Evolutionary conservation across 2,329 filamentous ascomycete species (phyloP).

Genomic region (Huntiella abstrusa): DNA sequence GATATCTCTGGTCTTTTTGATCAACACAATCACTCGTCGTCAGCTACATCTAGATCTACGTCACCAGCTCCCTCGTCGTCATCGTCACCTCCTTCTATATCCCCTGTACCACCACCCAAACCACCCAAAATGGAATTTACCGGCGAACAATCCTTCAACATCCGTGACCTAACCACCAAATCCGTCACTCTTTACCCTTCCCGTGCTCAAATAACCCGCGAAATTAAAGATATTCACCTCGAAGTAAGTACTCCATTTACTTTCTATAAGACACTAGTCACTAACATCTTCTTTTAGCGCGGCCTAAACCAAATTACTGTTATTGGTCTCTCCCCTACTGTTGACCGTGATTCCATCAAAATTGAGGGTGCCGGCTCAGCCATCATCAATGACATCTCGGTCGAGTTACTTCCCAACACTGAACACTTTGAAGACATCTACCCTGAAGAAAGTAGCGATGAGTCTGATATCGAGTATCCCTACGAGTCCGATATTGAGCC

Average conservation of each 20-base stretch:
- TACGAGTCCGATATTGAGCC: conserved; percentile 14
- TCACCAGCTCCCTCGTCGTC: neutral
- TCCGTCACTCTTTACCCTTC: conserved; percentile 44
- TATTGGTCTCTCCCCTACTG: conserved; percentile 32
- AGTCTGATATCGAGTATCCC: conserved; percentile 13
- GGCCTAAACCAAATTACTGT: conserved; percentile 41
- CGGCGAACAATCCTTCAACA: conserved; percentile 24
- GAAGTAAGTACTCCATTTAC: conserved; percentile 18
- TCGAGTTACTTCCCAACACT: conserved; percentile 36
- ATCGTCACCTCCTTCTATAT: neutral
- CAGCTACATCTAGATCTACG: neutral
- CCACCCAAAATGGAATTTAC: conserved; percentile 1
- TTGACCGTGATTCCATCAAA: conserved; percentile 40
- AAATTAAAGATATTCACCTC: conserved; percentile 35
- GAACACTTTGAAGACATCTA: conserved; percentile 36
- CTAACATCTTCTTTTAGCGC: conserved; percentile 24
- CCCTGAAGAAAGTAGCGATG: conserved; percentile 25
- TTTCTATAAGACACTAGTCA: neutral
- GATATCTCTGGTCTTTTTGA: neutral
- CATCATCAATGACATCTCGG: conserved; percentile 40
- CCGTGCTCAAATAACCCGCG: conserved; percentile 39
- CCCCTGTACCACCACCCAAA: neutral
- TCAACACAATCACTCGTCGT: neutral
- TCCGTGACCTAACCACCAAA: conserved; percentile 38
- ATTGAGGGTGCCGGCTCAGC: conserved; percentile 37